These are phyloP conservation scores for Aspergillus clavatus DNA, from an alignment of 2,329 filamentous ascomycete species.

Conservation along the genomic window DNA sequence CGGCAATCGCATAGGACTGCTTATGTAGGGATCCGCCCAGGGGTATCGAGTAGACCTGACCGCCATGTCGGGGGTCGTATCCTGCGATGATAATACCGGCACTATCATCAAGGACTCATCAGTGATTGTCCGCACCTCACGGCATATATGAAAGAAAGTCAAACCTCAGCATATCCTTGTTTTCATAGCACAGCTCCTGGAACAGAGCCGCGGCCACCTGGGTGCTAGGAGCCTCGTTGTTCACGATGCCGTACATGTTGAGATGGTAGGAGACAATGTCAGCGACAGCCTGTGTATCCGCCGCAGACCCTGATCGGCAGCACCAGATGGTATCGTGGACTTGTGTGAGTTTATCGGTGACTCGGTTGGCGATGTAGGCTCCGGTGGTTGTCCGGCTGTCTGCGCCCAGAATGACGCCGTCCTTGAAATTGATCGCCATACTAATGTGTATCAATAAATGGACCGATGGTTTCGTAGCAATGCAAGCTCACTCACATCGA, in stretches of 20 bases:
- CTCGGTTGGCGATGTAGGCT: slow-evolving; percentile 97
- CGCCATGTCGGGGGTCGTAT: slow-evolving; percentile 90
- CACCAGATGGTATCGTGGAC: slow-evolving; percentile 99
- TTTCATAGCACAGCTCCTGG: slow-evolving; percentile 95
- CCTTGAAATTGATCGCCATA: slow-evolving; percentile 99
- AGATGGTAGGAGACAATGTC: slow-evolving; percentile 98
- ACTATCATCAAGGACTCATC: slow-evolving; percentile 46
- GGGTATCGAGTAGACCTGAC: slow-evolving; percentile 96
- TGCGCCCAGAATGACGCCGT: slow-evolving; percentile 92
- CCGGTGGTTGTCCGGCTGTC: slow-evolving; percentile 97
- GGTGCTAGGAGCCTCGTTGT: slow-evolving; percentile 85
- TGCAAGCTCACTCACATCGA: slow-evolving; percentile 68
- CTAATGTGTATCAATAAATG: slow-evolving; percentile 45
- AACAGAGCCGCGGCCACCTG: slow-evolving; percentile 94
- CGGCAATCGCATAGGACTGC: slow-evolving; percentile 90
- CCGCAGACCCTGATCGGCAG: slow-evolving; percentile 94
- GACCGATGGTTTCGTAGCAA: slow-evolving; percentile 9
- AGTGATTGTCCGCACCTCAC: background rate
- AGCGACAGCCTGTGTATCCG: slow-evolving; percentile 95
- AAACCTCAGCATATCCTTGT: slow-evolving; percentile 89
- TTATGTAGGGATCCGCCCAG: slow-evolving; percentile 96
- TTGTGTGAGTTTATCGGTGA: slow-evolving; percentile 98
- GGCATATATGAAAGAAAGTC: slow-evolving; percentile 26
- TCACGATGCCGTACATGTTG: slow-evolving; percentile 83
- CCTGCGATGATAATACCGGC: slow-evolving; percentile 98